These are phyloP conservation scores for Diaporthe sp. DNA, from an alignment of 2,329 filamentous ascomycete genomes.

Conservation along the genomic window DNA sequence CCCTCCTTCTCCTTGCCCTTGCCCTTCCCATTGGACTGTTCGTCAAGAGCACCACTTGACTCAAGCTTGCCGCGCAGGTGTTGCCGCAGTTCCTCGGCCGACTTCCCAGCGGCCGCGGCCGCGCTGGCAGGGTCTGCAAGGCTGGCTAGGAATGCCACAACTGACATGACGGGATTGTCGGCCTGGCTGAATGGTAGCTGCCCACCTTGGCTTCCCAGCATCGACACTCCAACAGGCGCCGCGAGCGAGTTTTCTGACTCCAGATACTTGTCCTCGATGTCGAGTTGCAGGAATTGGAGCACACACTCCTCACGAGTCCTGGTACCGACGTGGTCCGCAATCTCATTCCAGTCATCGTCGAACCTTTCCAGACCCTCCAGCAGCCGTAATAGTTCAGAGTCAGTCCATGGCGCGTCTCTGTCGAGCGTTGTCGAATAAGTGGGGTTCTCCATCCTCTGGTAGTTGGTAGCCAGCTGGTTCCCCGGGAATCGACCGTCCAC, in stretches of 20 bases:
- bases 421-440: slow-evolving; percentile 83
- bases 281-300: slow-evolving; percentile 93
- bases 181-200: slow-evolving; percentile 91
- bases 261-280: slow-evolving; percentile 97
- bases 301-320: slow-evolving; percentile 96
- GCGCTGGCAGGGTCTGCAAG: slow-evolving; percentile 92
- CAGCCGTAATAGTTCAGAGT: slow-evolving; percentile 88
- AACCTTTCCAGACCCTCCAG: slow-evolving; percentile 93
- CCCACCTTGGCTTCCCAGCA: slow-evolving; percentile 81
- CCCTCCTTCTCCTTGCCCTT: slow-evolving; percentile 65
- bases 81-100: slow-evolving; percentile 87
- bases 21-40: slow-evolving; percentile 69
- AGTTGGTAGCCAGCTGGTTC: slow-evolving; percentile 84
- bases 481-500: slow-evolving; percentile 86
- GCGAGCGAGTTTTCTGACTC: slow-evolving; percentile 77
- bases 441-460: slow-evolving; percentile 91
- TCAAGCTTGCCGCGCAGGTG: slow-evolving; percentile 85
- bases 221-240: slow-evolving; percentile 69
- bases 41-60: slow-evolving; percentile 53
- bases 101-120: slow-evolving; percentile 89
- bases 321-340: slow-evolving; percentile 92
- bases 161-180: slow-evolving; percentile 97
- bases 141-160: slow-evolving; percentile 92
- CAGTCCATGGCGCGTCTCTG: slow-evolving; percentile 89
- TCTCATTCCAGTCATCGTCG: slow-evolving; percentile 95